phyloP scores from a whole-genome alignment of 1,284 basidiomycete species.

The Athelia sp. region DNA sequence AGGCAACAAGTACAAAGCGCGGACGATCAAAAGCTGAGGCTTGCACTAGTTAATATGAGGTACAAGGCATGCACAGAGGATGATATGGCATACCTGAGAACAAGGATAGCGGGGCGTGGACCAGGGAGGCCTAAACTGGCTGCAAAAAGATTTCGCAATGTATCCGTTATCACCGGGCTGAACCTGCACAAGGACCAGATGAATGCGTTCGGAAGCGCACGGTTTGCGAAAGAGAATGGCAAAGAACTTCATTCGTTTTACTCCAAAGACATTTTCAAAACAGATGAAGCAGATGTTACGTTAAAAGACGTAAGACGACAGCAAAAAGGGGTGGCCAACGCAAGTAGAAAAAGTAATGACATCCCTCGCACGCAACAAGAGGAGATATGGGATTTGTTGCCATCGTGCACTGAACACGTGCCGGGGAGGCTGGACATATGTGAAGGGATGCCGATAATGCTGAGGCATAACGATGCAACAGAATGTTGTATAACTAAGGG shows the following conservation, averaged over 20 bases:
- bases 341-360: neutral
- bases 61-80: slow-evolving; percentile 10
- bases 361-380: slow-evolving; percentile 12
- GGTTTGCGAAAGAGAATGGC: slow-evolving; percentile 9
- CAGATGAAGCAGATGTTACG: too few relatives aligned
- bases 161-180: slow-evolving; percentile 8
- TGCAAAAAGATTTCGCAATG: slow-evolving; percentile 7
- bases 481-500: too few relatives aligned
- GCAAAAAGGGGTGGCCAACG: neutral
- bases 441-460: slow-evolving; percentile 34
- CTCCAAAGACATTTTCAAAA: slow-evolving; percentile 21
- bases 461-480: slow-evolving; percentile 32
- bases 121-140: slow-evolving; percentile 1
- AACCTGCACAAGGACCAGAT: slow-evolving; percentile 12
- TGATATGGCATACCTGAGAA: slow-evolving; percentile 10
- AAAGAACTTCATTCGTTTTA: slow-evolving; percentile 20
- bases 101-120: neutral
- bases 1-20: slow-evolving; percentile 16
- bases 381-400: slow-evolving; percentile 22
- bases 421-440: slow-evolving; percentile 28
- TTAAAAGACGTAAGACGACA: neutral
- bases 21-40: slow-evolving; percentile 5
- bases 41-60: slow-evolving; percentile 12
- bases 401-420: slow-evolving; percentile 14
- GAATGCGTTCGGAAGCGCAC: slow-evolving; percentile 6